These are phyloP conservation scores for Lanmaoa pseudosensibilis DNA, from an alignment of 768 basidiomycete genomes.

Conservation along the genomic window DNA sequence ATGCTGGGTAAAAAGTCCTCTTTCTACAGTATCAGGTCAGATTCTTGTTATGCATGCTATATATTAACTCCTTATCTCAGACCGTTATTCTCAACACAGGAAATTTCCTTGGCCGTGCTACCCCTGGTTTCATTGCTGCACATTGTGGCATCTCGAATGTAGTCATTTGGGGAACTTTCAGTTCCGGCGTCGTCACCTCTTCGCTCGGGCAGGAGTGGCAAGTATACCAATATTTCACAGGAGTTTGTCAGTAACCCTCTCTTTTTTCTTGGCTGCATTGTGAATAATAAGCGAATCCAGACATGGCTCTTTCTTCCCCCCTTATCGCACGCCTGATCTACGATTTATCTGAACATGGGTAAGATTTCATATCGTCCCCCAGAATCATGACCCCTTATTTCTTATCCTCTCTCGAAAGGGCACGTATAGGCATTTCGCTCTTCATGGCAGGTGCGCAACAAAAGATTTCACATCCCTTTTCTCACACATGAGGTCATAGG, in stretches of 20 bases:
- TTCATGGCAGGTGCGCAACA: slow-evolving; percentile 40
- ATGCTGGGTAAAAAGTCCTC: slow-evolving; percentile 45
- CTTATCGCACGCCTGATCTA: slow-evolving; percentile 41
- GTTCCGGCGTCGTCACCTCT: too few species aligned
- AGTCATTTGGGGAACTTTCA: too few species aligned
- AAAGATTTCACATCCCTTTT: background rate
- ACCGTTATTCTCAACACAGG: slow-evolving; percentile 37
- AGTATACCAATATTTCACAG: too few species aligned
- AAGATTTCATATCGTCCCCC: slow-evolving; percentile 6
- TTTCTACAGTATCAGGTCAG: slow-evolving; percentile 49
- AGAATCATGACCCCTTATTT: too few species aligned
- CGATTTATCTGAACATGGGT: slow-evolving; percentile 46
- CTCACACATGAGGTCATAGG: slow-evolving; percentile 13
- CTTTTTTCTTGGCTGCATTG: too few species aligned
- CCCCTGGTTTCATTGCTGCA: slow-evolving; percentile 41
- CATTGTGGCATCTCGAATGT: too few species aligned
- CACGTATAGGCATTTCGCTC: slow-evolving; percentile 49
- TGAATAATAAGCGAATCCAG: too few species aligned
- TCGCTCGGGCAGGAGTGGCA: too few species aligned
- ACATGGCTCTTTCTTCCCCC: too few species aligned
- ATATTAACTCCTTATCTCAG: slow-evolving; percentile 17
- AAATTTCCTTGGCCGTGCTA: slow-evolving; percentile 36
- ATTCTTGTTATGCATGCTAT: background rate
- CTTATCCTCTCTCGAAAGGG: slow-evolving; percentile 7
- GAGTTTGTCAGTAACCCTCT: too few species aligned